Evolutionary conservation across 108 stramenopile genomes (phyloP), one percentile per base, ranked within the genome.

Genomic region (Conticribra guillardii): DNA sequence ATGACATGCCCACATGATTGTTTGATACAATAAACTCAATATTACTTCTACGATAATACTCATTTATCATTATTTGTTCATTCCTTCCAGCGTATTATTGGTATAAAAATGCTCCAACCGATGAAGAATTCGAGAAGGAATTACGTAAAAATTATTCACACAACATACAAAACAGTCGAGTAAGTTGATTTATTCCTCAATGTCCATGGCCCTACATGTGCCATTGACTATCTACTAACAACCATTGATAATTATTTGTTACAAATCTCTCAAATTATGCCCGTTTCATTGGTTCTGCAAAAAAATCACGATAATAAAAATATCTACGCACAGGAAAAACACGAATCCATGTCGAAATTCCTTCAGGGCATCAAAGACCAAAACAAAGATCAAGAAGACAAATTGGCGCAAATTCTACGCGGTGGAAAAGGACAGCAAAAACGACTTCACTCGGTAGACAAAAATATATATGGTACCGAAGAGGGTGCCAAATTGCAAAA

Each of bases 341-440:
- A 61, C 23, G 64, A 59, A 9, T 63, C 46, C 32, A 79, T 79
- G 77, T 54, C 67, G 18, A 41, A 45, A 57, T 75, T 80, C 51
- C 29, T 80, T 29, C 74, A 70, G 55, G 61, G 68, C 26, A 70
- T 75, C 46, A 74, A 69, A 46, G 79, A 80, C 28, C 75, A 75
- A 7, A 71, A 76, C 37, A 67, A 49, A n/a, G 73, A 74, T 11
- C 67, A 71, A 22, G 67, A 82, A 47, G 53, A 76, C 48, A 52
- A 53, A 54, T 74, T 85, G 78, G 62, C 77, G 22, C 64, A 82
- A 45, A 52, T 85, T 17, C 67, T 85, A 16, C 41, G 60, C 34
- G 84, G 78, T 31, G 84, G 84, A 18, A 71, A 59, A 48, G 84
- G 84, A n/a, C 47, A 67, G 8, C 62, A 70, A 29, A 85, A 85